Conservation (phyloP, 176 grass and related monocot species). For the Bromus sterilis region DNA sequence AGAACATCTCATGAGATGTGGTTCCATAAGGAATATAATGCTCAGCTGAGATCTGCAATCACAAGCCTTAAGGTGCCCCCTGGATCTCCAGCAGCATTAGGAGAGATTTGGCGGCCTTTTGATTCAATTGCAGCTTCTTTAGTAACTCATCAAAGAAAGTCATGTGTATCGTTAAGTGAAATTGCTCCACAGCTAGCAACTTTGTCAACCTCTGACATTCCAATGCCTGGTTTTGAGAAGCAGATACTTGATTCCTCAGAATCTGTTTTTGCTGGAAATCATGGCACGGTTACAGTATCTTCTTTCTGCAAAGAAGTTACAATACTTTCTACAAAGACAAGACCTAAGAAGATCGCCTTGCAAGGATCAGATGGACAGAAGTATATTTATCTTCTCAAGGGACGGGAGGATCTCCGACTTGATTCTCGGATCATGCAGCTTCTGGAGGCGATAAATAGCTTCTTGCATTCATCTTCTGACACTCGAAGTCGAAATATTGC, state of each 20-base stretch:
- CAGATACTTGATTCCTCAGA: constrained; percentile 61
- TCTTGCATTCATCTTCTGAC: constrained; percentile 56
- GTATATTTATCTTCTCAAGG: constrained; percentile 97
- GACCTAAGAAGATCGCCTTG: constrained; percentile 85
- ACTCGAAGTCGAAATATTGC: constrained; percentile 52
- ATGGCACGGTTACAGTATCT: constrained; percentile 59
- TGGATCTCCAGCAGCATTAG: constrained; percentile 57
- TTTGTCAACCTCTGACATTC: constrained; percentile 87
- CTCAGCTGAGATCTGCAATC: constrained; percentile 72
- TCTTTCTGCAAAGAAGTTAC: constrained; percentile 81
- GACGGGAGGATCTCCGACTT: constrained; percentile 91
- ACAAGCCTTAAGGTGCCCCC: constrained; percentile 69
- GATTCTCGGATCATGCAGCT: constrained; percentile 98
- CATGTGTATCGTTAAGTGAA: constrained; percentile 71
- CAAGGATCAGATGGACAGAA: constrained; percentile 90
- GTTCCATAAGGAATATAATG: constrained; percentile 82
- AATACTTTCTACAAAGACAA: constrained; percentile 96
- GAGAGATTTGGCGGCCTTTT: constrained; percentile 87
- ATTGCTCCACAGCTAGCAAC: constrained; percentile 76
- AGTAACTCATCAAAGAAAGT: constrained; percentile 74
- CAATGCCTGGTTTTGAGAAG: constrained; percentile 99
- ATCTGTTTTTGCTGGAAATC: constrained; percentile 32
- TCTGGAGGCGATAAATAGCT: constrained; percentile 82
- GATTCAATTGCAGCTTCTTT: constrained; percentile 80
- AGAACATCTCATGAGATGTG: constrained; percentile 83